Base-by-base conservation (phyloP, 2,329 filamentous ascomycete species). In the Nannizziopsis arthrosporioides region DNA sequence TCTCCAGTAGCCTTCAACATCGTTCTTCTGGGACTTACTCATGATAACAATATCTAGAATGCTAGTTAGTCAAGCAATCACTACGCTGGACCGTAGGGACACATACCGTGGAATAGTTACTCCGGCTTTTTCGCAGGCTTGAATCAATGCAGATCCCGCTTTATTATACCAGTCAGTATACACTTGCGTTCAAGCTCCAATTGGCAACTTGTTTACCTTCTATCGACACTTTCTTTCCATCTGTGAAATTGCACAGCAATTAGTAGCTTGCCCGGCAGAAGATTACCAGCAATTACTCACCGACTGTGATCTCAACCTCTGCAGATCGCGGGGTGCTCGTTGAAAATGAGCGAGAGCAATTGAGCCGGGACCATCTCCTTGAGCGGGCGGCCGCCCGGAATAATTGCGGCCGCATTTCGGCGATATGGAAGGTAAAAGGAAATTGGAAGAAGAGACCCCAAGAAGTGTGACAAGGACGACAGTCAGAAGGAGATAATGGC, bases 71-170 rank as follows among this genome's bases (percentile, higher is more conserved):
- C 35, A 27, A 45, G 17, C n/a, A n/a, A 39, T 40, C 12, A 30
- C 39, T 4, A 6, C 36, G 3, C 15, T 12, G 37, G 34, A 19
- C 32, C 42, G 18, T 7, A 11, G 27, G 44, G 49, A 55, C 38
- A 63, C 74, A 61, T 71, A 85, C 84, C 84, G 88, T 59, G 90
- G 90, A 63, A 96, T 77, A 54, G 84, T 92, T 57, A 76, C 78
- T 63, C 92, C 92, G 56, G 90, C 92, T 75, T 98, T 95, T 73
- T 98, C 92, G 75, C 92, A 98, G 65, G 92, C 92, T 74, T 98
- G 92, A 67, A 98, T 98, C 62, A 98, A 78, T 63, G 92, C 90
- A 60, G 92, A 92, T 57, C 90, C 90, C 71, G 90, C 90, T 94
- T 67, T 68, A 45, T 39, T 35, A 45, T 40, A 44, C 10, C 15